Evolutionary conservation across 2,329 filamentous ascomycete species (phyloP).

Genomic region (Colletotrichum truncatum): DNA sequence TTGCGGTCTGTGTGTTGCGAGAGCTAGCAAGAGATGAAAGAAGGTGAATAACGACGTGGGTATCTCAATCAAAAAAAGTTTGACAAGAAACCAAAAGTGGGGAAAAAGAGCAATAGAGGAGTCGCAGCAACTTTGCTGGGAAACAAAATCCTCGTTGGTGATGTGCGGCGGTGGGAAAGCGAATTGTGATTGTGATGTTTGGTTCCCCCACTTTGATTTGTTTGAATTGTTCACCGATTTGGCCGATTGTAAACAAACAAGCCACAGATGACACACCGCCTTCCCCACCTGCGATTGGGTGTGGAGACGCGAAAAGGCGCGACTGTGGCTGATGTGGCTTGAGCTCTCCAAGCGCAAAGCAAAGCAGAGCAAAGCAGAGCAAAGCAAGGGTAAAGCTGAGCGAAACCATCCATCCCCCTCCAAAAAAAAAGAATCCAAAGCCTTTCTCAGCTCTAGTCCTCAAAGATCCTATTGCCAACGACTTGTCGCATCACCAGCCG

Average conservation of each 20-base stretch:
- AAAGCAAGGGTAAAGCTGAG: too few species aligned
- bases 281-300: background rate
- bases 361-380: too few species aligned
- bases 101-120: background rate
- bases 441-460: background rate
- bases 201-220: slow-evolving; percentile 30
- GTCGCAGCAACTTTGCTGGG: slow-evolving; percentile 1
- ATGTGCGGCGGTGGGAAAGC: slow-evolving; percentile 10
- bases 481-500: background rate
- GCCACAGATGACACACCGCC: slow-evolving; percentile 13
- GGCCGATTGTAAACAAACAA: slow-evolving; percentile 33
- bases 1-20: background rate
- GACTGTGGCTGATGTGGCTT: slow-evolving; percentile 29
- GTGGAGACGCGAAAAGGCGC: slow-evolving; percentile 7
- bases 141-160: background rate
- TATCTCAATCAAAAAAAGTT: slow-evolving; percentile 21
- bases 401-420: background rate
- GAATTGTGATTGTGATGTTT: slow-evolving; percentile 23
- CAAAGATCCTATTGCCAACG: background rate
- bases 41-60: background rate
- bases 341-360: background rate
- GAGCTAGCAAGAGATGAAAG: background rate
- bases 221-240: slow-evolving; percentile 31
- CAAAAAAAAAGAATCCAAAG: background rate
- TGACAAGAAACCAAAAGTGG: slow-evolving; percentile 7